A percentile compares a stretch with the other conserved stretches of the same genome.
Evolutionary conservation across 371 early-diverging fungal genomes (phyloP).

Genomic region (Mortierella sp.): DNA sequence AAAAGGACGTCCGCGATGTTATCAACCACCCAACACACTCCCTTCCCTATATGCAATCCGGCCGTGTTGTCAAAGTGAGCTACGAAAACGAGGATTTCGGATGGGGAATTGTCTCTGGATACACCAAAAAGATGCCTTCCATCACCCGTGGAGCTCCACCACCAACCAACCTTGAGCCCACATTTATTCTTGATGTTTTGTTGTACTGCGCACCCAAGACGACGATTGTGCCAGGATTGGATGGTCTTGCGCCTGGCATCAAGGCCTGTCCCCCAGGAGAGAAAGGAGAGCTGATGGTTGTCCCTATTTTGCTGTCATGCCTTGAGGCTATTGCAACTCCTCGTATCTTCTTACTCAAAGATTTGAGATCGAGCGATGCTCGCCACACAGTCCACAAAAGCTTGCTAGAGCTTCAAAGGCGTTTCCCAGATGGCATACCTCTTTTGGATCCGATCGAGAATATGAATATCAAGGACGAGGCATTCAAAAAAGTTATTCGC

Average conservation of each 20-base stretch:
- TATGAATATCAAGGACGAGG: constrained; percentile 89
- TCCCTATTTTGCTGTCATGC: constrained; percentile 82
- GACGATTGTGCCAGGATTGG: constrained; percentile 66
- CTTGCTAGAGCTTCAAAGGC: constrained; percentile 78
- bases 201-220: constrained; percentile 80
- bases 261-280: constrained; percentile 71
- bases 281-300: constrained; percentile 78
- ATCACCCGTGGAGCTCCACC: constrained; percentile 39
- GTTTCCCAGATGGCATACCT: constrained; percentile 83
- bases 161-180: constrained; percentile 49
- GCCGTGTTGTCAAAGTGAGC: constrained; percentile 83
- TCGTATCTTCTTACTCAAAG: constrained; percentile 82
- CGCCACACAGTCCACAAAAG: constrained; percentile 77
- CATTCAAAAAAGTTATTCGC: constrained; percentile 79
- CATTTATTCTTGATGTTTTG: constrained; percentile 87
- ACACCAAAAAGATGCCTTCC: constrained; percentile 61
- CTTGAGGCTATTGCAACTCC: constrained; percentile 84
- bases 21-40: constrained; percentile 85
- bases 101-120: constrained; percentile 91
- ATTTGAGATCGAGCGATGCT: constrained; percentile 68
- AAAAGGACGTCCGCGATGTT: constrained; percentile 80
- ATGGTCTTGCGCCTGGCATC: constrained; percentile 67
- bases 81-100: constrained; percentile 86
- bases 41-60: constrained; percentile 90
- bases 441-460: constrained; percentile 90